Conservation (phyloP, 129 eudicot genomes). For the Tagetes patula region DNA sequence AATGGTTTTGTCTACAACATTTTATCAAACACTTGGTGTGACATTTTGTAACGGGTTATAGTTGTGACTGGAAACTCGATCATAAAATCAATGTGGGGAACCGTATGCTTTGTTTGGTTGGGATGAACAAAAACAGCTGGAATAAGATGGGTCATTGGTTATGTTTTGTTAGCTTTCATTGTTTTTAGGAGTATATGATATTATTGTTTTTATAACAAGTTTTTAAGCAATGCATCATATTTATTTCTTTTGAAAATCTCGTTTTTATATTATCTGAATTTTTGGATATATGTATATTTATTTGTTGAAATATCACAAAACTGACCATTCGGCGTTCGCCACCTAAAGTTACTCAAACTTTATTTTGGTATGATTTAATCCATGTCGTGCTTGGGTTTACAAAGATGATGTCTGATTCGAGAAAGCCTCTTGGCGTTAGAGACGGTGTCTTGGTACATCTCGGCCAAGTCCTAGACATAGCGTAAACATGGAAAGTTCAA, state of each 20-base stretch:
- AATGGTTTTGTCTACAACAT: constrained; percentile 25
- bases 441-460: too few species aligned
- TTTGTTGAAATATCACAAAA: too few species aligned
- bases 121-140: not conserved
- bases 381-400: too few species aligned
- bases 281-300: too few species aligned
- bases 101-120: constrained; percentile 3
- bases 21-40: constrained; percentile 28
- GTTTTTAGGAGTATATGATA: not conserved
- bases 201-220: not conserved
- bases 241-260: not conserved
- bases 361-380: too few species aligned
- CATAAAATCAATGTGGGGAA: constrained; percentile 4
- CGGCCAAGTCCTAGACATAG: too few species aligned
- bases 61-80: not conserved
- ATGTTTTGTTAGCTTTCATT: constrained; percentile 12
- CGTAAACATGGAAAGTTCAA: too few species aligned
- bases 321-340: too few species aligned
- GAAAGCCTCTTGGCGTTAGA: too few species aligned
- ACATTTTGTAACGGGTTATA: constrained; percentile 36
- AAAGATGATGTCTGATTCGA: too few species aligned
- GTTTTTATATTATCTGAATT: too few species aligned
- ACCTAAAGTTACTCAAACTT: too few species aligned
- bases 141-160: not conserved
- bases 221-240: not conserved